Base-by-base conservation (phyloP, 2,329 filamentous ascomycete genomes). In the Ophiosphaerella herpotricha region DNA sequence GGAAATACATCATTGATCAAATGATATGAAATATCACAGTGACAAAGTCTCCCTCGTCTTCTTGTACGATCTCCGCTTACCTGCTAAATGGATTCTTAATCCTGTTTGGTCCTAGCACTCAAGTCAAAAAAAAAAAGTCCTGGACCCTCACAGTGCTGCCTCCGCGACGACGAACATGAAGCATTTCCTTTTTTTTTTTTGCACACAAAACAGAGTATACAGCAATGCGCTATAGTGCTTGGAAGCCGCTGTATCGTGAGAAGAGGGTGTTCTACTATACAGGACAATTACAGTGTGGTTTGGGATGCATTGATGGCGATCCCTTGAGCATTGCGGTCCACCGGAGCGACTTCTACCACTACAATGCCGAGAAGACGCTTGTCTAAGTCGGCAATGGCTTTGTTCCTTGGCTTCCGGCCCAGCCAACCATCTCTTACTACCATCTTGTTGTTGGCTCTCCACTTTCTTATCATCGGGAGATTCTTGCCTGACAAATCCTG, bases 401-500 rank as follows among this genome's bases (percentile, higher is more conserved):
- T 9, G 6, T 48, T 16, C 13, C 52, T 52, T 21, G 32, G 1
- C 40, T 34, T 29, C 18, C 40, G 46, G 2, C 37, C 42, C 8
- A 48, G 51, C 50, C 46, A 54, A 41, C 9, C 1, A 39, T 52
- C 18, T 45, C 43, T 3, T 23, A 33, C 0, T n/a, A 14, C 8
- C n/a, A 23, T 16, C 21, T 37, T 5, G 8, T 13, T 11, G 13
- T 36, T n/a, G 8, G 7, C 24, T n/a, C 35, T 18, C 34, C 35
- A 45, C 14, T 37, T 38, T 18, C 26, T 38, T 21, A 3, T 26
- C 14, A 39, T 13, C 38, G 18, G 18, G 7, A 12, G 11, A 8
- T 39, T 39, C 18, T 21, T 39, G 7, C 38, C 23, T 12, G 24
- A 3, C 16, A 14, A 14, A 14, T 40, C 43, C 18, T 8, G 73